Conservation (phyloP, 2,329 filamentous ascomycete species). For the Phialophora tarda region DNA sequence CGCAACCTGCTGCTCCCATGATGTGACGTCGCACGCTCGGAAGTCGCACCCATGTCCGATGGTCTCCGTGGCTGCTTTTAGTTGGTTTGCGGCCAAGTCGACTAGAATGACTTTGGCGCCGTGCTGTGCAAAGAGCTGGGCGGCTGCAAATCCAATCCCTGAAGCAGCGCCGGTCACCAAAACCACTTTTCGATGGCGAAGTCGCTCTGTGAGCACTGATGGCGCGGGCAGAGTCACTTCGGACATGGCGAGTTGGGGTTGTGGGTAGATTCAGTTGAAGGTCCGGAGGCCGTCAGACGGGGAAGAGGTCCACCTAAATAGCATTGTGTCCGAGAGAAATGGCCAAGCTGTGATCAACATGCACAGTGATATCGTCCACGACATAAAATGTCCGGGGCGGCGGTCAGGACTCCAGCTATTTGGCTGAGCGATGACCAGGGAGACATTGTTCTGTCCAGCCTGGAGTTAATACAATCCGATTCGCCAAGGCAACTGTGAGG, state of each 20-base stretch:
- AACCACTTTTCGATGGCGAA: not conserved
- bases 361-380: not conserved
- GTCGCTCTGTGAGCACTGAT: conserved; percentile 2
- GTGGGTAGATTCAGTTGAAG: not conserved
- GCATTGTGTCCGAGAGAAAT: not conserved
- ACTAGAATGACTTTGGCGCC: conserved; percentile 18
- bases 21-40: conserved; percentile 10
- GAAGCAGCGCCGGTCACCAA: conserved; percentile 16
- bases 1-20: conserved; percentile 16
- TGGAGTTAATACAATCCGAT: not conserved
- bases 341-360: not conserved
- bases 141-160: conserved; percentile 13
- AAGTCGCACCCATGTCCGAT: conserved; percentile 14
- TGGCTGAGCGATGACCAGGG: not conserved
- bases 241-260: not conserved
- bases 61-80: not conserved
- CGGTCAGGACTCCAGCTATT: not conserved
- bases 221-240: conserved; percentile 3
- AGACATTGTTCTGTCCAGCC: not conserved
- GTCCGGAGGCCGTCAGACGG: not conserved
- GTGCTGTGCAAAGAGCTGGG: conserved; percentile 18
- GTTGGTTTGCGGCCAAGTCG: conserved; percentile 1
- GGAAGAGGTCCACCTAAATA: conserved; percentile 3
- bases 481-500: not conserved
- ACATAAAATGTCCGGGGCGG: not conserved